Percentiles rank a stretch among this genome's conserved stretches.
Conservation (phyloP, 2,329 filamentous ascomycete genomes). For the Exophiala sp. region DNA sequence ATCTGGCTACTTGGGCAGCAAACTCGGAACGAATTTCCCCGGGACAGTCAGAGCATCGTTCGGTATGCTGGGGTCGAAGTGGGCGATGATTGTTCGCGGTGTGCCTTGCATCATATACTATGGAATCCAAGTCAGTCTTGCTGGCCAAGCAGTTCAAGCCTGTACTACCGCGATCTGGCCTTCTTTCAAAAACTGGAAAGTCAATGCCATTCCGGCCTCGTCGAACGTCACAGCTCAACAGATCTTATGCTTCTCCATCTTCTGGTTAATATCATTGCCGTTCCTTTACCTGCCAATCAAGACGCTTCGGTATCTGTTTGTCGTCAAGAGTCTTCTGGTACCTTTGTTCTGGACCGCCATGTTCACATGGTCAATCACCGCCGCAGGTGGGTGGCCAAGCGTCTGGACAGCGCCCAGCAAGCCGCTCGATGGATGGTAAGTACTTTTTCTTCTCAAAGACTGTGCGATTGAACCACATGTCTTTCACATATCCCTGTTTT, state of each 20-base stretch:
- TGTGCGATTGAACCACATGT: too few relatives aligned
- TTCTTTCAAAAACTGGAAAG: conserved; percentile 44
- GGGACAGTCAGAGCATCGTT: conserved; percentile 9
- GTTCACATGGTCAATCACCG: conserved; percentile 16
- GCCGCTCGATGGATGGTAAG: conserved; percentile 7
- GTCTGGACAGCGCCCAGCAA: conserved; percentile 7
- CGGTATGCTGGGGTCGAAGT: conserved; percentile 8
- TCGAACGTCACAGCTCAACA: conserved; percentile 56
- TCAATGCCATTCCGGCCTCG: conserved; percentile 49
- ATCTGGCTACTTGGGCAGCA: conserved; percentile 13
- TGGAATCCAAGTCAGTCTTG: conserved; percentile 11
- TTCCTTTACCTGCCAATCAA: conserved; percentile 38
- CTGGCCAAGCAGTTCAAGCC: conserved; percentile 29
- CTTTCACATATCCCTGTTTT: too few relatives aligned
- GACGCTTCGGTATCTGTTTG: conserved; percentile 25
- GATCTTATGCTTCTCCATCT: conserved; percentile 57
- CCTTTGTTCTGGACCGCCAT: conserved; percentile 7
- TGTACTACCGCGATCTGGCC: conserved; percentile 42
- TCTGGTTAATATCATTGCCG: conserved; percentile 47
- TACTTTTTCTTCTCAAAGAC: too few relatives aligned
- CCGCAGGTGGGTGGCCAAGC: conserved; percentile 9
- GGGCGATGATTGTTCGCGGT: conserved; percentile 9
- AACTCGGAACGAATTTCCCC: conserved; percentile 8
- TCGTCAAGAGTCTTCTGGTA: conserved; percentile 32
- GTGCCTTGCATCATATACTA: conserved; percentile 14